Percentiles rank a stretch among this genome's conserved stretches.
These are phyloP conservation scores for Pyrenochaeta sp. DNA, from an alignment of 2,329 filamentous ascomycete genomes.

Conservation along the genomic window DNA sequence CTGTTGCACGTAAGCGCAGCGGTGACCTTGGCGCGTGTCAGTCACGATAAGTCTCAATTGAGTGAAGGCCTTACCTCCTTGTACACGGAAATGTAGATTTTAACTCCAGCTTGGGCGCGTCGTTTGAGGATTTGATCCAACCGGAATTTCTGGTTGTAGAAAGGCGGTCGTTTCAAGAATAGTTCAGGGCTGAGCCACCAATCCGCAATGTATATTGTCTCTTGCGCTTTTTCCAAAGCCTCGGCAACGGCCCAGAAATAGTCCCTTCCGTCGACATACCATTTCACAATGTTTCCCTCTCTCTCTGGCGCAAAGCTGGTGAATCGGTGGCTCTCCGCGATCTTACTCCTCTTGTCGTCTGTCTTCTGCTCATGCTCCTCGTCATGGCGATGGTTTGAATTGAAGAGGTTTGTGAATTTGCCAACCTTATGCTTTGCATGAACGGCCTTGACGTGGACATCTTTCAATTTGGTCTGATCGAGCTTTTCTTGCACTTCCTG, in stretches of 20 bases:
- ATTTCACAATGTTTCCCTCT: slow-evolving; percentile 88
- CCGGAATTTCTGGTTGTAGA: slow-evolving; percentile 83
- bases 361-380: slow-evolving; percentile 88
- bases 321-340: slow-evolving; percentile 80
- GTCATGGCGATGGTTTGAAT: slow-evolving; percentile 89
- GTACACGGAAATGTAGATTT: slow-evolving; percentile 93
- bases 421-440: slow-evolving; percentile 70
- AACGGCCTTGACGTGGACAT: slow-evolving; percentile 61
- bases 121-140: slow-evolving; percentile 88
- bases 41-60: not conserved
- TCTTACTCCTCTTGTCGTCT: slow-evolving; percentile 78
- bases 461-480: slow-evolving; percentile 57
- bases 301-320: slow-evolving; percentile 89
- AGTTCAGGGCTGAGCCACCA: slow-evolving; percentile 96
- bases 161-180: slow-evolving; percentile 85
- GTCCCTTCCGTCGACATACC: slow-evolving; percentile 95
- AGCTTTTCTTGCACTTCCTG: slow-evolving; percentile 54
- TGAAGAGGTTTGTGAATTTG: slow-evolving; percentile 75
- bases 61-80: slow-evolving; percentile 68
- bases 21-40: slow-evolving; percentile 38
- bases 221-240: slow-evolving; percentile 87
- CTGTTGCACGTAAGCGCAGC: slow-evolving; percentile 84
- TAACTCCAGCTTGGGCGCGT: slow-evolving; percentile 88
- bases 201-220: slow-evolving; percentile 94
- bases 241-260: slow-evolving; percentile 94